Evolutionary conservation across 2,329 filamentous ascomycete species (phyloP), one percentile per base, ranked within the genome.

Genomic region (Xylariaceae sp.): DNA sequence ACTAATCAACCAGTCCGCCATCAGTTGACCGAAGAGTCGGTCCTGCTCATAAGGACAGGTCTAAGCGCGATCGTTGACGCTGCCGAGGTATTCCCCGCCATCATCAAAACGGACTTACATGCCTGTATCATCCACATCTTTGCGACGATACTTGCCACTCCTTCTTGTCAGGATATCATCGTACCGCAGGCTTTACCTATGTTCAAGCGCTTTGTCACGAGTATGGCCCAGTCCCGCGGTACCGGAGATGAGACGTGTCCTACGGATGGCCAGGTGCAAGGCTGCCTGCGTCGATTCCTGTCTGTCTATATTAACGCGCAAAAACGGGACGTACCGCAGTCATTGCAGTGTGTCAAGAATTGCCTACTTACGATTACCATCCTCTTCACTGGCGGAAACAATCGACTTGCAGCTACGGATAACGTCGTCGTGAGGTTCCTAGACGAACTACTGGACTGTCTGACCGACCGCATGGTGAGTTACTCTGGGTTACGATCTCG

Each of bases 121-220:
- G 92, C 94, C 37, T 97, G 92, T 66, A 96, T 97, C 61, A 82
- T 99, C 47, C 92, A 99, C 74, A 96, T 97, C 51, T 96, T 97
- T 67, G 88, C 89, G 50, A 96, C 91, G 0, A 94, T 96, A 53
- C 80, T 99, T 12, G 88, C 89, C 13, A 96, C 91, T 0, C 87
- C 89, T 0, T 79, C 84, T 10, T 97, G 92, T 66, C 95, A 99
- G 71, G 83, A 89, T 22, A 80, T 89, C 36, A 89, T 97, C 30
- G 86, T 97, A 1, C 92, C 94, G 0, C 89, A 95, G 70, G 86
- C 91, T 2, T 79, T 99, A 15, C 89, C 94, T 0, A 95, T 92
- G 39, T 85, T 99, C 69, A 92, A 95, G 70, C 85, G 92, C 29
- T 99, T 99, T 70, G 80, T 97, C 56, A 83, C 82, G 42, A 88